These are phyloP conservation scores for Tephrocybe rancida DNA, from an alignment of 768 basidiomycete species.

Conservation along the genomic window DNA sequence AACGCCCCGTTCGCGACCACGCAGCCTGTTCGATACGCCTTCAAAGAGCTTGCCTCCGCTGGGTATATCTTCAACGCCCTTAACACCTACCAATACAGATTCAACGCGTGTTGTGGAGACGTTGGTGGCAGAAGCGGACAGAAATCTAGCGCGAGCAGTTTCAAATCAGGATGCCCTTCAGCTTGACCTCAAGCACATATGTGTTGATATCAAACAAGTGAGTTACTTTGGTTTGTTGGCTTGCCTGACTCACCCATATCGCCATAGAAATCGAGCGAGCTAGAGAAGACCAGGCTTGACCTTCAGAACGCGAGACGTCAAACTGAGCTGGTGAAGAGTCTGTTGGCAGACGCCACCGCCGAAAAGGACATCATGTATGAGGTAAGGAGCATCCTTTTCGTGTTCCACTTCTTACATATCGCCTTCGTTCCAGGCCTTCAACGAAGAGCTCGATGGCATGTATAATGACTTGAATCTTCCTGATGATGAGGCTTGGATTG, in stretches of 20 bases:
- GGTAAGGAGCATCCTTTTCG: conserved; percentile 38
- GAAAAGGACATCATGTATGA: conserved; percentile 96
- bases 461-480: conserved; percentile 85
- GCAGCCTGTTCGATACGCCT: conserved; percentile 38
- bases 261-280: conserved; percentile 57
- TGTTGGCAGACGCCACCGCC: conserved; percentile 74
- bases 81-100: conserved; percentile 26
- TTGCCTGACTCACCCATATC: background rate
- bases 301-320: conserved; percentile 72
- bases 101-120: conserved; percentile 51
- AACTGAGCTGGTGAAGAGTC: conserved; percentile 76
- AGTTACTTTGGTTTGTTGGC: conserved; percentile 12
- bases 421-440: conserved; percentile 71
- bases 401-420: conserved; percentile 1
- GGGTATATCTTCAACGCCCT: conserved; percentile 20
- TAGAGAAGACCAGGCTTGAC: conserved; percentile 64
- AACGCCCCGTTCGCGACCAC: conserved; percentile 50
- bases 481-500: conserved; percentile 80
- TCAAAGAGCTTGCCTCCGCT: conserved; percentile 12
- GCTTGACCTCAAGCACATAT: conserved; percentile 48
- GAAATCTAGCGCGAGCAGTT: conserved; percentile 49
- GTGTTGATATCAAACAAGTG: conserved; percentile 62
- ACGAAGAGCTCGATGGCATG: conserved; percentile 92
- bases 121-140: conserved; percentile 60
- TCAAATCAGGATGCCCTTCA: conserved; percentile 60